Evolutionary conservation across 257 asterid species (phyloP), one percentile per base, ranked within the genome.

Genomic region (Fraxinus excelsior): DNA sequence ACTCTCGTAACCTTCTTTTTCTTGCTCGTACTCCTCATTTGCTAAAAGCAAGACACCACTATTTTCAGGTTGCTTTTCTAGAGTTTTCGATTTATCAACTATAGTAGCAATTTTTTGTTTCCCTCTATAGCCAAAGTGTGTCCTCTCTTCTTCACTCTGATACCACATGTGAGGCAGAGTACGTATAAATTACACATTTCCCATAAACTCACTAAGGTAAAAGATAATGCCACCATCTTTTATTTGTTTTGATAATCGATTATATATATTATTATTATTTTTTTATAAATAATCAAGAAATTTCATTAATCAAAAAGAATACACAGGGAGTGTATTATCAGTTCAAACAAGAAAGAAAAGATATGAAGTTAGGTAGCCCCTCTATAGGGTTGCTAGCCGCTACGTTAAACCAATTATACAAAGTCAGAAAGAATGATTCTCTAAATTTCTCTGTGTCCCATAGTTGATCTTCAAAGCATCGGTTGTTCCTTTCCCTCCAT

Each of bases 21-120:
- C 95, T 71, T 90, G 81, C 80, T 79, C 97, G 84, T 90, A 91
- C 80, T 89, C 94, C 80, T 87, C 92, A 82, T 86, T 90, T 6
- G 96, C 87, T 84, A 96, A 85, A 82, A 93, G 92, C 86, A 91
- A 69, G 49, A 86, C 81, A 53, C 90, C 87, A 23, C n/a, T 80
- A 72, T 73, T 71, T 56, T 80, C 83, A 70, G 87, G 84, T 74
- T 83, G 88, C 79, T 82, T 85, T 86, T 84, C 86, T 75, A 74
- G 73, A 42, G 72, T 84, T 84, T 80, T 86, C 88, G 80, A 32
- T 70, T 81, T 83, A 70, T 70, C 83, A 67, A 77, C 85, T 69
- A 44, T 74, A 79, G 78, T 78, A 65, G 83, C 67, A 7, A 77
- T 84, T 80, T 84, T 80, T 83, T 69, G 70, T 83, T 85, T 64